Conservation (phyloP, 768 basidiomycete species). For the Lentinus brumalis region DNA sequence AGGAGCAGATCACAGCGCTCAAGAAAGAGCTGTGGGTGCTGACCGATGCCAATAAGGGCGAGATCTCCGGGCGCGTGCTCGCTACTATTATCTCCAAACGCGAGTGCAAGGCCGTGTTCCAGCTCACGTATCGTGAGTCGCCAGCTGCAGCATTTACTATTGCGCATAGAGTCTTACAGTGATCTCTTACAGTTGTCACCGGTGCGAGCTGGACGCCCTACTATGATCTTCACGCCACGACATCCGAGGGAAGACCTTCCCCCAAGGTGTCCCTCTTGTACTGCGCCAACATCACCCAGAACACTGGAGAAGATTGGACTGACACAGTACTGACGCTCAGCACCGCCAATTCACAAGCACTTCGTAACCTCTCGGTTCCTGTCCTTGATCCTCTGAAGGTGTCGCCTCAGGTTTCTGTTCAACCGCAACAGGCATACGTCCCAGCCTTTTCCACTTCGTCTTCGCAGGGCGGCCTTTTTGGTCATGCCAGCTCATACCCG, state of each 20-base stretch:
- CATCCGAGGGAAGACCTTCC: slow-evolving; percentile 1
- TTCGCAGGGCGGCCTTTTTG: background rate
- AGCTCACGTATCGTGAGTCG: slow-evolving; percentile 50
- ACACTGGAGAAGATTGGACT: slow-evolving; percentile 64
- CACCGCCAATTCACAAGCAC: slow-evolving; percentile 46
- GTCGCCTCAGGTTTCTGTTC: too few species aligned
- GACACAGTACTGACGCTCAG: slow-evolving; percentile 52
- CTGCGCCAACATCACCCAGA: slow-evolving; percentile 53
- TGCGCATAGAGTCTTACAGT: background rate
- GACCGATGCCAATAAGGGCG: background rate
- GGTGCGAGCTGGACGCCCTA: slow-evolving; percentile 53
- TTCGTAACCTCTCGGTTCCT: slow-evolving; percentile 22
- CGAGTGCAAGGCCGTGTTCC: slow-evolving; percentile 38
- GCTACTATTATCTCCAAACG: slow-evolving; percentile 7
- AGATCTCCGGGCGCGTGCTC: background rate
- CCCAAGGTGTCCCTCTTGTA: slow-evolving; percentile 37
- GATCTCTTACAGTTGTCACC: slow-evolving; percentile 45
- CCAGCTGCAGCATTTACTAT: background rate
- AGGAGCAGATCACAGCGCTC: slow-evolving; percentile 42
- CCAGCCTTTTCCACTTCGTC: background rate
- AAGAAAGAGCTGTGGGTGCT: slow-evolving; percentile 6
- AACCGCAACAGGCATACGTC: too few species aligned
- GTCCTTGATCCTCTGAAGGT: background rate
- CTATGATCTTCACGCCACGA: slow-evolving; percentile 60
- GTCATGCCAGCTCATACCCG: too few species aligned